Percentiles rank a stretch among this genome's conserved stretches.
phyloP scores from a whole-genome alignment of 306 rosid species.

The Acacia acuminata region DNA sequence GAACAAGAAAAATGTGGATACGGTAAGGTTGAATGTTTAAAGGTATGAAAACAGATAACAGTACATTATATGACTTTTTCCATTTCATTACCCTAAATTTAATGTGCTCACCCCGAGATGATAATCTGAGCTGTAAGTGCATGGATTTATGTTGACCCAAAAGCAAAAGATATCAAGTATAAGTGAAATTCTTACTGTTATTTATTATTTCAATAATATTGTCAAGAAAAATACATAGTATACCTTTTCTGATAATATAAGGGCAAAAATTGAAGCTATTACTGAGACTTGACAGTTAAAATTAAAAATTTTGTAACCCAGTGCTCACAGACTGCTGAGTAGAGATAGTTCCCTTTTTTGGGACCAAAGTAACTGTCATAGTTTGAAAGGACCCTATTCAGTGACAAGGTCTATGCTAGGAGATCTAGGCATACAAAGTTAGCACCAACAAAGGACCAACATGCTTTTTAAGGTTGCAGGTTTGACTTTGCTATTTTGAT shows the following conservation, averaged over 20 bases:
- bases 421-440: no score
- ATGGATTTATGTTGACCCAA: not conserved
- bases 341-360: not conserved
- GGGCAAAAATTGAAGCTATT: not conserved
- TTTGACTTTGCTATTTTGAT: no score
- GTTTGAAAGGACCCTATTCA: no score
- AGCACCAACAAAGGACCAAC: no score
- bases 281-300: constrained; percentile 17
- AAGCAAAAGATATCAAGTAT: not conserved
- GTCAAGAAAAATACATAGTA: constrained; percentile 16
- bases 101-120: not conserved
- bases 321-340: constrained; percentile 1
- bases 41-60: not conserved
- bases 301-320: constrained; percentile 3
- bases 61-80: not conserved
- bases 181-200: constrained; percentile 6
- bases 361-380: not conserved
- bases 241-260: not conserved
- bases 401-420: no score
- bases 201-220: not conserved
- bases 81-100: constrained; percentile 16
- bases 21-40: not conserved
- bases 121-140: constrained; percentile 12
- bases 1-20: constrained; percentile 7
- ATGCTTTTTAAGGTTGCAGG: no score